Percentiles rank a stretch among this genome's conserved stretches.
Conservation (phyloP, 805 yeast genomes). For the Lipomyces anomalus region DNA sequence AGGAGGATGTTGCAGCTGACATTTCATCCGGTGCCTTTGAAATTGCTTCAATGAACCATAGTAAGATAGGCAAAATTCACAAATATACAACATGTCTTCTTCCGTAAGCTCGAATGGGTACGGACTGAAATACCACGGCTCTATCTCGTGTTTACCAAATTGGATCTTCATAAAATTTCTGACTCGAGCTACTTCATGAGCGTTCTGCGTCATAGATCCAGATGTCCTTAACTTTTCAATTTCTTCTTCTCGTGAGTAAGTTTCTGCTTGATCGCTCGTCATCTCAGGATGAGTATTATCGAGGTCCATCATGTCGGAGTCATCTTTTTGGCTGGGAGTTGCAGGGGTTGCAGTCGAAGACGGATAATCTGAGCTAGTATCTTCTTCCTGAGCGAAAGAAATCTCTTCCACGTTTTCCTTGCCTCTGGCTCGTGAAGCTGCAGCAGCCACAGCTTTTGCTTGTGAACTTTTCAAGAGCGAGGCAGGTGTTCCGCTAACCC, state of each 20-base stretch:
- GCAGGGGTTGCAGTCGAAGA: conserved; percentile 20
- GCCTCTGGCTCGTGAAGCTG: too few relatives aligned
- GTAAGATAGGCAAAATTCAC: conserved; percentile 84
- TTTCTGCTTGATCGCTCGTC: conserved; percentile 46
- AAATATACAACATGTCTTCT: conserved; percentile 80
- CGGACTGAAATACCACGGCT: conserved; percentile 98
- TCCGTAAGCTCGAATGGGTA: conserved; percentile 94
- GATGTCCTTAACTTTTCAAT: conserved; percentile 84
- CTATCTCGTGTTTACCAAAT: conserved; percentile 86
- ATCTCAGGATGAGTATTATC: conserved; percentile 86
- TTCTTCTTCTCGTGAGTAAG: conserved; percentile 81
- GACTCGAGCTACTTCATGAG: conserved; percentile 81
- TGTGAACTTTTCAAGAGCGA: too few relatives aligned
- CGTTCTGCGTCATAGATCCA: conserved; percentile 96
- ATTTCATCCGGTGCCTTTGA: conserved; percentile 82
- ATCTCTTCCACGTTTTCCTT: conserved; percentile 4
- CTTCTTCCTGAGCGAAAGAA: conserved; percentile 28
- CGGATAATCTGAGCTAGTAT: conserved; percentile 32
- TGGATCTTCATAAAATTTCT: conserved; percentile 73
- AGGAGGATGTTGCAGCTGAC: conserved; percentile 92
- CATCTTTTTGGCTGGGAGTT: conserved; percentile 19
- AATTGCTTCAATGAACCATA: conserved; percentile 87
- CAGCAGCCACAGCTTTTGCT: too few relatives aligned
- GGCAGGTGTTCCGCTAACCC: too few relatives aligned
- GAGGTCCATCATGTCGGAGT: conserved; percentile 71